phyloP scores from a whole-genome alignment of 1,284 basidiomycete species.

The Naganishia sp. region DNA sequence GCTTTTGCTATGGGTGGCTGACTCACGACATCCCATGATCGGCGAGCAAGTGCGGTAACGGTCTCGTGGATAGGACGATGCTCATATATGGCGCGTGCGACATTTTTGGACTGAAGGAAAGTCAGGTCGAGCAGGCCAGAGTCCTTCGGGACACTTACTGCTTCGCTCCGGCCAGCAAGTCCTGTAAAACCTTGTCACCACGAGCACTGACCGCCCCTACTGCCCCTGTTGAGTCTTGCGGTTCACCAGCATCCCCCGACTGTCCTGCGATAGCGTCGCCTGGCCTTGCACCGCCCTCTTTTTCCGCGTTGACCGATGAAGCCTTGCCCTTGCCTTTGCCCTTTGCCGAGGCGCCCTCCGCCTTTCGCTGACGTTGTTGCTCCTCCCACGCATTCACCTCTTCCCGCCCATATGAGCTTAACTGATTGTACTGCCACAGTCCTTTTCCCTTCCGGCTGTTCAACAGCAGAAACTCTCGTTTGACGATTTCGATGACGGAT shows the following conservation, averaged over 20 bases:
- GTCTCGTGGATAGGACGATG: slow-evolving; percentile 64
- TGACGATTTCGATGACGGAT: slow-evolving; percentile 78
- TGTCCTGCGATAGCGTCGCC: not conserved
- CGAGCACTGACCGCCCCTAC: slow-evolving; percentile 63
- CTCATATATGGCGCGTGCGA: slow-evolving; percentile 71
- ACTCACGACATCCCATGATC: slow-evolving; percentile 61
- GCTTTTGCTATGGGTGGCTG: not conserved
- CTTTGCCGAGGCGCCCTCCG: slow-evolving; percentile 24
- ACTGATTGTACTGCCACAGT: slow-evolving; percentile 77
- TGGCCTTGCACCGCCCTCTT: slow-evolving; percentile 21
- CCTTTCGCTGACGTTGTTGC: slow-evolving; percentile 53
- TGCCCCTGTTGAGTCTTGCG: slow-evolving; percentile 46
- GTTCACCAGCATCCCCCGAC: not conserved
- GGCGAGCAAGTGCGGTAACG: slow-evolving; percentile 56
- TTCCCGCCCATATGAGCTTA: slow-evolving; percentile 57
- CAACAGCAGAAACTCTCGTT: slow-evolving; percentile 66
- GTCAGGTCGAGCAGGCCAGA: not conserved
- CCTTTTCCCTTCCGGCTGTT: slow-evolving; percentile 53
- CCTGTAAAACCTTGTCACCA: not conserved
- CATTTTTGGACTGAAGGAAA: slow-evolving; percentile 60
- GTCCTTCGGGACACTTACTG: slow-evolving; percentile 18
- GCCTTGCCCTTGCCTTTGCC: slow-evolving; percentile 44
- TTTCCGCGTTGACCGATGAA: slow-evolving; percentile 49
- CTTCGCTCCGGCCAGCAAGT: not conserved
- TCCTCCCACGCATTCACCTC: slow-evolving; percentile 14